These are phyloP conservation scores for Suhomyces terraborum DNA, from an alignment of 1,139 yeast genomes.

Conservation along the genomic window DNA sequence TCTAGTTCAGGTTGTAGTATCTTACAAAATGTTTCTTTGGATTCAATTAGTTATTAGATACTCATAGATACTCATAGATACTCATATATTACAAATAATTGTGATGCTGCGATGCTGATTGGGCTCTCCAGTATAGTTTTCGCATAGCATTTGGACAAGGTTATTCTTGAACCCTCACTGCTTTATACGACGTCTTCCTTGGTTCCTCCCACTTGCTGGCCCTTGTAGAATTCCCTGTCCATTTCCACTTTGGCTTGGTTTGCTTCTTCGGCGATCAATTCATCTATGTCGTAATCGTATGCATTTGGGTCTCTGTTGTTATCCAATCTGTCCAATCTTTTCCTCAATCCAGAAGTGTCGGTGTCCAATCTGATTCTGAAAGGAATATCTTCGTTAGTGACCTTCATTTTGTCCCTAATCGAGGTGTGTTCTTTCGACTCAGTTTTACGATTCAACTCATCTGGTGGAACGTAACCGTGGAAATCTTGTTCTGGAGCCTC, in stretches of 20 bases:
- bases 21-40: too few species aligned
- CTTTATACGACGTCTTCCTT: constrained; percentile 35
- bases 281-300: constrained; percentile 61
- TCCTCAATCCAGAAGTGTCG: constrained; percentile 15
- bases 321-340: constrained; percentile 20
- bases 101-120: too few species aligned
- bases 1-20: too few species aligned
- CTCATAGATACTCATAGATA: background rate
- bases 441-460: constrained; percentile 29
- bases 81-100: background rate
- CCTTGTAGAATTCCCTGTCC: constrained; percentile 28
- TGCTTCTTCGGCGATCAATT: constrained; percentile 28
- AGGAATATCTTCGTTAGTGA: constrained; percentile 45
- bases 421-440: constrained; percentile 15
- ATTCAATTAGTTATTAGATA: too few species aligned
- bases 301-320: constrained; percentile 33
- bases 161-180: too few species aligned
- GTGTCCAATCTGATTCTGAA: constrained; percentile 28
- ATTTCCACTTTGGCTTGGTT: constrained; percentile 21
- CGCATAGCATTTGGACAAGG: too few species aligned
- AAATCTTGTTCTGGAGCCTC: constrained; percentile 11
- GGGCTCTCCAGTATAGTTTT: too few species aligned
- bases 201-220: constrained; percentile 31
- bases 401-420: constrained; percentile 33
- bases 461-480: constrained; percentile 46